Evolutionary conservation across 495 filamentous ascomycete species (phyloP).

Genomic region (Aspergillus conjunctus): DNA sequence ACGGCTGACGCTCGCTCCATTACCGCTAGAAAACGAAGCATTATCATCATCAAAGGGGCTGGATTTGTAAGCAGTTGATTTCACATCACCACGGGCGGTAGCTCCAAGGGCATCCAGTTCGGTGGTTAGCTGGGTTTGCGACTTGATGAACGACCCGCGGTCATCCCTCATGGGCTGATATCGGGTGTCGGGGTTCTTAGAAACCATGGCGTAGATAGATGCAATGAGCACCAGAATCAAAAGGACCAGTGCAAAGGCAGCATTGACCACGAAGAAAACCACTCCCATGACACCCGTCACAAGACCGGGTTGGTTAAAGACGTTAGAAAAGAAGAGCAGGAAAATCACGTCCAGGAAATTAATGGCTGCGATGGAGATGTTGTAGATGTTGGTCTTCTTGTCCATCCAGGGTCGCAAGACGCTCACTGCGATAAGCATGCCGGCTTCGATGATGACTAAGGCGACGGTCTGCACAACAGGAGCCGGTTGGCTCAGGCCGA

Average conservation of each 20-base stretch:
- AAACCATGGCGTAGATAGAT: conserved; percentile 77
- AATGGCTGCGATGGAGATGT: conserved; percentile 85
- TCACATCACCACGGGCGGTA: conserved; percentile 84
- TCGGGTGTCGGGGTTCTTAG: conserved; percentile 93
- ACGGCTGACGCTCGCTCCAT: conserved; percentile 37
- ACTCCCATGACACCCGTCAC: conserved; percentile 94
- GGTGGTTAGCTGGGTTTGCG: conserved; percentile 82
- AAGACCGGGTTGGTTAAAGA: conserved; percentile 83
- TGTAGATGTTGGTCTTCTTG: conserved; percentile 97
- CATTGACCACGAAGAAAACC: conserved; percentile 90
- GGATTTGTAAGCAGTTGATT: conserved; percentile 66
- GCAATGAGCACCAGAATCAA: conserved; percentile 86
- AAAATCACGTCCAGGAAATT: conserved; percentile 93
- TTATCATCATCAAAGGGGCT: conserved; percentile 80
- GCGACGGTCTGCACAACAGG: conserved; percentile 83
- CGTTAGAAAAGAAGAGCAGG: conserved; percentile 77
- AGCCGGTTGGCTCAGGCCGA: conserved; percentile 75
- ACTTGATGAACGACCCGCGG: conserved; percentile 97
- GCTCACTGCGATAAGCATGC: conserved; percentile 73
- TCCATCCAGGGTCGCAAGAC: conserved; percentile 97
- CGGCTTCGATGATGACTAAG: conserved; percentile 82
- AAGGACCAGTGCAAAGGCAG: conserved; percentile 81
- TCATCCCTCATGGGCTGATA: conserved; percentile 98
- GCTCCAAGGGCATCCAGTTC: conserved; percentile 92
- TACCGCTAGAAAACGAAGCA: conserved; percentile 60